Conservation (phyloP, 257 asterid species). For the Petunia secreta region DNA sequence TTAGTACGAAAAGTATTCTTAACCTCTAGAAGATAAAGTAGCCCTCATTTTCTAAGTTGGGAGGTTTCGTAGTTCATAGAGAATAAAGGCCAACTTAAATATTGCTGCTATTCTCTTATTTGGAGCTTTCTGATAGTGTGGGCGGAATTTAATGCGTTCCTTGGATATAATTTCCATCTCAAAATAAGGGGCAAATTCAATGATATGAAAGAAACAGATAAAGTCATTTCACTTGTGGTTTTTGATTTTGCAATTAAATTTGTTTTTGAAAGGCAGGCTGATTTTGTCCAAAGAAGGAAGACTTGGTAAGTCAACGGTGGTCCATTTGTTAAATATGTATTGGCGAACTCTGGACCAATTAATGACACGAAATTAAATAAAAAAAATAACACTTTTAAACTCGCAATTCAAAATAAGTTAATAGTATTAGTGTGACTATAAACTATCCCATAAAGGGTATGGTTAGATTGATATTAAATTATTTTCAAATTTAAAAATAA, state of each 20-base stretch:
- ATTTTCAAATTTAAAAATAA: no score
- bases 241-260: background rate
- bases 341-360: background rate
- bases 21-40: no score
- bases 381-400: no score
- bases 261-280: background rate
- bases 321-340: background rate
- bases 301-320: constrained; percentile 16
- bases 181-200: background rate
- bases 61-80: background rate
- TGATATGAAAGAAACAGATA: background rate
- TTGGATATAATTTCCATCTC: constrained; percentile 21
- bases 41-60: background rate
- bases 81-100: background rate
- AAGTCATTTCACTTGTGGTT: background rate
- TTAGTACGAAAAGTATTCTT: no score
- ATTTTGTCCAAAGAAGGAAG: constrained; percentile 13
- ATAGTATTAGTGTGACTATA: no score
- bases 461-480: no score
- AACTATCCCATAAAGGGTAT: no score
- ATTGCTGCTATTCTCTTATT: background rate
- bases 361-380: background rate
- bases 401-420: no score
- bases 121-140: constrained; percentile 33
- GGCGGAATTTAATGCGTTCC: constrained; percentile 33